Evolutionary conservation across 2,329 filamentous ascomycete genomes (phyloP).

Genomic region (Mollisiaceae sp.): DNA sequence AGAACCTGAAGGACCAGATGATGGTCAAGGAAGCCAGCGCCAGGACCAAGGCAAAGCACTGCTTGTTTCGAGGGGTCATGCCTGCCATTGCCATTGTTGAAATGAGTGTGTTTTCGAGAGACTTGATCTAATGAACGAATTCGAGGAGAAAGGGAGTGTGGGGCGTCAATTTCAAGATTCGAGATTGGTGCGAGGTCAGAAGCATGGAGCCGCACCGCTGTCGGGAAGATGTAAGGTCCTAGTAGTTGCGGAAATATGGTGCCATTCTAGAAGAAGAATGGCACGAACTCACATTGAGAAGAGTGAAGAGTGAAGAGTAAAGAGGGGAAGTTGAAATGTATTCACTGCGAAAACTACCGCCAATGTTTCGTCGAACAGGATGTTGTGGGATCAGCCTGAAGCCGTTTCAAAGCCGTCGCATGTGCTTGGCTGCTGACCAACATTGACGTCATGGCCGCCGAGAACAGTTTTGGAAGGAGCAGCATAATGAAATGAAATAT

Average conservation of each 20-base stretch:
- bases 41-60: background rate
- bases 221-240: background rate
- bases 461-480: background rate
- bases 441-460: background rate
- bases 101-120: background rate
- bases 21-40: background rate
- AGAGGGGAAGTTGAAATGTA: background rate
- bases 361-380: background rate
- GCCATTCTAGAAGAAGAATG: background rate
- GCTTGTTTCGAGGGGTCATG: background rate
- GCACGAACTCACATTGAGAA: background rate
- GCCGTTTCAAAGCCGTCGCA: constrained; percentile 16
- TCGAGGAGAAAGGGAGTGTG: background rate
- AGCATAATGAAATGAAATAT: background rate
- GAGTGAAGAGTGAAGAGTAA: background rate
- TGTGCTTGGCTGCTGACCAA: constrained; percentile 3
- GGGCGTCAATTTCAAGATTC: background rate
- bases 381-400: constrained; percentile 14
- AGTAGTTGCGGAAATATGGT: background rate
- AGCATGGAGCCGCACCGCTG: background rate
- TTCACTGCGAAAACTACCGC: background rate
- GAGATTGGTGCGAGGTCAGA: constrained; percentile 6
- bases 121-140: background rate
- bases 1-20: constrained; percentile 2
- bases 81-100: background rate